Base-by-base conservation (phyloP, 1,139 yeast species). In the Hyphopichia buzzinii region DNA sequence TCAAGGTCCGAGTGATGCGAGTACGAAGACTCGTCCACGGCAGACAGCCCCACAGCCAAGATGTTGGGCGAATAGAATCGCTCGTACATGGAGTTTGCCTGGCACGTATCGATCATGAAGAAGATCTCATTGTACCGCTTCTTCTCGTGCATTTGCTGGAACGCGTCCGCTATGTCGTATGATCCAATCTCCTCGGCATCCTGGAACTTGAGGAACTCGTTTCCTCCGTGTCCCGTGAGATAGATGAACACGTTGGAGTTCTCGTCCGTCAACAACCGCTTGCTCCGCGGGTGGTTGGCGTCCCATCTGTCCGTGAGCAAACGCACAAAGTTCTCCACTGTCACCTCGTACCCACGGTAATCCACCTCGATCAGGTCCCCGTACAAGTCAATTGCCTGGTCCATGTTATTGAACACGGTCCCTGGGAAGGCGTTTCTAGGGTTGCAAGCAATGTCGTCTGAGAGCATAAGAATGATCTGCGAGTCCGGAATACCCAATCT, bases 181-280 rank as follows among this genome's bases (percentile, higher is more conserved):
- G 96, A 84, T 2, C 96, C 90, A 40, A 92, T 89, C 57, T 92
- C 98, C 59, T 94, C 98, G 3, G 98, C 97, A 56, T 92, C 99
- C 62, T 92, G 99, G 61, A 92, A 92, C 62, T 92, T 92, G 50
- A 94, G 74, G 59, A 92, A 92, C 60, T 92, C 97, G 53, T 90
- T 89, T 36, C 99, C 99, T 12, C 99, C 99, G 61, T 92, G 99
- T 12, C 99, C 99, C 1, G 98, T 94, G 81, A 92, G 75, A 59
- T 94, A 92, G 27, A 92, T 85, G 59, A 92, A 87, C 34, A 92
- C 88, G 57, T 92, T 92, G 15, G 96, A 87, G 55, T 89, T 82
- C 55, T 90, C 97, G 62, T 92, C 97, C 0, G 97, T 89, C 44
- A 90, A 67, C 30, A 92, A 68, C 46, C 97, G 73, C 62, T 92